phyloP scores from a whole-genome alignment of 2,329 filamentous ascomycete species.

The Fusarium aywerte region DNA sequence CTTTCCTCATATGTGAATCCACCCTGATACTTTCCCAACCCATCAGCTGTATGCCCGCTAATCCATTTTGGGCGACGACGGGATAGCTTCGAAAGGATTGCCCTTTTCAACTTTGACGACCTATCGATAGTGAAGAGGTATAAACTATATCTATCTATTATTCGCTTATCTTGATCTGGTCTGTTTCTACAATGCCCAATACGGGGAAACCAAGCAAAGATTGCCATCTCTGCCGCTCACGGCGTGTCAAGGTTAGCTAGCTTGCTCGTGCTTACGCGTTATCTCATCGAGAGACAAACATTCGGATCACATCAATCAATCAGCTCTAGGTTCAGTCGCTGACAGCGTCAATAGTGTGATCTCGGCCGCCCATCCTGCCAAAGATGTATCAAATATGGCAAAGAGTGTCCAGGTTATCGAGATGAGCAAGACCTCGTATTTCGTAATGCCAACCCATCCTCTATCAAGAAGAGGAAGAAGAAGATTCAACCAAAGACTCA shows the following conservation, averaged over 20 bases:
- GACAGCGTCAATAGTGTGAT: slow-evolving; percentile 51
- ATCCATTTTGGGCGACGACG: slow-evolving; percentile 24
- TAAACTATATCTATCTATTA: neutral
- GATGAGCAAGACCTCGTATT: slow-evolving; percentile 55
- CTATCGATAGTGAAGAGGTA: slow-evolving; percentile 16
- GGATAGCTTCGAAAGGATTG: slow-evolving; percentile 44
- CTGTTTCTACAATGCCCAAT: slow-evolving; percentile 51
- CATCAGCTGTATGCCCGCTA: slow-evolving; percentile 36
- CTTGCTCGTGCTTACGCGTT: slow-evolving; percentile 12
- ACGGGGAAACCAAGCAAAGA: slow-evolving; percentile 55
- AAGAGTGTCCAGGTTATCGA: slow-evolving; percentile 54
- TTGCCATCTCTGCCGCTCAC: slow-evolving; percentile 54
- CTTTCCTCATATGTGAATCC: neutral
- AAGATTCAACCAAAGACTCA: slow-evolving; percentile 26
- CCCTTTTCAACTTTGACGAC: slow-evolving; percentile 40
- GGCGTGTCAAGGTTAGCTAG: slow-evolving; percentile 55
- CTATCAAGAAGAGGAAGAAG: slow-evolving; percentile 49
- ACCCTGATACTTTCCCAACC: neutral
- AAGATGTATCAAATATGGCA: slow-evolving; percentile 56
- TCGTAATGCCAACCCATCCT: slow-evolving; percentile 49
- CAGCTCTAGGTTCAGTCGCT: slow-evolving; percentile 4
- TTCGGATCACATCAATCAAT: neutral
- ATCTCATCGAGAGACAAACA: slow-evolving; percentile 10
- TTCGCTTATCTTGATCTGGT: neutral
- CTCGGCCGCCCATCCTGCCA: slow-evolving; percentile 54